Base-by-base conservation (phyloP, 2,329 filamentous ascomycete species). In the Venturia aucupariae region DNA sequence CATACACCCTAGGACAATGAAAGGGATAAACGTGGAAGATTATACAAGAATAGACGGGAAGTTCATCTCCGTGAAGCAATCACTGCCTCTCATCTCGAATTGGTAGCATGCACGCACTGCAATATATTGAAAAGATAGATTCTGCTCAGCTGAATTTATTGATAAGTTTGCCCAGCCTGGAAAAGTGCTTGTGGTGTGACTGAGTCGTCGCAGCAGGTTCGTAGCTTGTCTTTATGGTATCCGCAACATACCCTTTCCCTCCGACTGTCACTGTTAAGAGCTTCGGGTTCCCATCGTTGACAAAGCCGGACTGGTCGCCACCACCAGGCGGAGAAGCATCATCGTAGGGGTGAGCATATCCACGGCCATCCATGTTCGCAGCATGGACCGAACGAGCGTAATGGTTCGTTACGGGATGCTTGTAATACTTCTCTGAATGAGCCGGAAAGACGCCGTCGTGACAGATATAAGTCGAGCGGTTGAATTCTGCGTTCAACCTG, bases 401-500 rank as follows among this genome's bases (percentile, higher is more conserved):
- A 70, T 87, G 85, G 68, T 81, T 80, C 13, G 79, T 81, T 0
- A 69, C 70, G 11, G 66, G 11, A 65, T 76, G 70, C 54, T 69
- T 70, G 66, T 77, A 76, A 62, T 76, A 77, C 44, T 68, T 66
- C 7, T 59, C 35, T 4, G 65, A 64, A 6, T 71, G 70, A 30
- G 67, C 67, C 15, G 70, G 66, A 64, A 78, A 72, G 69, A 79
- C 70, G 67, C 71, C 70, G 19, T 77, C 74, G 7, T 74, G 73
- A 5, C 75, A 71, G 60, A 89, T 75, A 66, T 93, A 75, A 13
- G 88, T 92, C 39, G 84, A 86, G 24, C 90, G 82, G 75, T 92
- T 91, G 70, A 93, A 84, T 0, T 87, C 89, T 0, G 90, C 90
- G 0, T 87, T 83, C 17, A 94, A 76, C n/a, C 90, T 81, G 0